Percentiles rank a stretch among this genome's conserved stretches.
Conservation (phyloP, 768 basidiomycete genomes). For the Podaxis pistillaris region DNA sequence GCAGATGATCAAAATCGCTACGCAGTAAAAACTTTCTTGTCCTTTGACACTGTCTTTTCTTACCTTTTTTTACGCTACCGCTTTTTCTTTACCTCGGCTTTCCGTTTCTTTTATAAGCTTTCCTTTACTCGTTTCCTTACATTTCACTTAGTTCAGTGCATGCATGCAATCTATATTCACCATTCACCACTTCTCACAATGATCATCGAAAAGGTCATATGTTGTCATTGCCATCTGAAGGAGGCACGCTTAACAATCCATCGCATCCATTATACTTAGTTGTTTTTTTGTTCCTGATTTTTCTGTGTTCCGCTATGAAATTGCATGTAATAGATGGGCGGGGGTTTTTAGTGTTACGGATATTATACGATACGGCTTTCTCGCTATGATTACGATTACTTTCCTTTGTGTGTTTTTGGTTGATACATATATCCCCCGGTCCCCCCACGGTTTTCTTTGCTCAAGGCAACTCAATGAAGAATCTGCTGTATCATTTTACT, state of each 20-base stretch:
- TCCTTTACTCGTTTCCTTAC: constrained; percentile 23
- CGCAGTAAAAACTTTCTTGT: constrained; percentile 51
- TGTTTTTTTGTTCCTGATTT: constrained; percentile 34
- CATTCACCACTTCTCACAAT: background rate
- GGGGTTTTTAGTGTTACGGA: constrained; percentile 3
- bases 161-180: constrained; percentile 51
- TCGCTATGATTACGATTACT: constrained; percentile 1
- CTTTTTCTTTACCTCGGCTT: background rate
- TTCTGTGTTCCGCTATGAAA: constrained; percentile 24
- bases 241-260: constrained; percentile 31
- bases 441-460: constrained; percentile 6
- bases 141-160: constrained; percentile 31
- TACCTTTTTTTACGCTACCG: constrained; percentile 9
- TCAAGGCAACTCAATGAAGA: constrained; percentile 6
- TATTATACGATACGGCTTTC: constrained; percentile 8
- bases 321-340: constrained; percentile 58
- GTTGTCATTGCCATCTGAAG: constrained; percentile 62
- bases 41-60: constrained; percentile 18
- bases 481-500: constrained; percentile 9
- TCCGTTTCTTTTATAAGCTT: background rate
- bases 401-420: constrained; percentile 3
- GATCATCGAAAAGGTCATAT: constrained; percentile 22
- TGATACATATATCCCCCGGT: constrained; percentile 3
- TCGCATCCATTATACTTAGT: constrained; percentile 40
- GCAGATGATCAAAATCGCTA: constrained; percentile 80